A percentile compares a stretch with the other conserved stretches of the same genome.
Evolutionary conservation across 129 eudicot genomes (phyloP).

Genomic region (Flaveria robusta): DNA sequence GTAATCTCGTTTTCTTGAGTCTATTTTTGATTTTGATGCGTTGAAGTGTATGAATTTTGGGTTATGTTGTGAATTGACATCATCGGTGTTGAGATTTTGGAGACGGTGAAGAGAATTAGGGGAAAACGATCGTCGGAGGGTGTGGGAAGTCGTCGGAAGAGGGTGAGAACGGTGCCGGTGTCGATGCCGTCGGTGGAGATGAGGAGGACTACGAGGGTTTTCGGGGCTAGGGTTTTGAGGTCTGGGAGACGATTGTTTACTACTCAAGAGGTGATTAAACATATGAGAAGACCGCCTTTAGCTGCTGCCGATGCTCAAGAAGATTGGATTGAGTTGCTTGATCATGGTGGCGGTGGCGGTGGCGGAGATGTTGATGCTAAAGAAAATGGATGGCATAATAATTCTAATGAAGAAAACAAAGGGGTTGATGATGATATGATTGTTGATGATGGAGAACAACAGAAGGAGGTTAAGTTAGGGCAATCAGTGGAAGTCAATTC

Average conservation of each 20-base stretch:
- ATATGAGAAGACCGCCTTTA: conserved; percentile 26
- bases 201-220: conserved; percentile 76
- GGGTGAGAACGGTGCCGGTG: conserved; percentile 26
- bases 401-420: conserved; percentile 16
- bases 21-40: not conserved
- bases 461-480: conserved; percentile 21
- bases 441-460: conserved; percentile 18
- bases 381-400: conserved; percentile 30
- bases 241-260: conserved; percentile 74
- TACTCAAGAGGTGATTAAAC: conserved; percentile 33
- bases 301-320: conserved; percentile 31
- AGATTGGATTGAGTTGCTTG: conserved; percentile 45
- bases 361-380: not conserved
- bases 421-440: conserved; percentile 18
- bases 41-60: not conserved
- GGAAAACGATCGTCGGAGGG: not conserved
- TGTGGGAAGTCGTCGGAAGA: conserved; percentile 11
- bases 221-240: conserved; percentile 75
- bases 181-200: conserved; percentile 61
- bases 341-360: conserved; percentile 39
- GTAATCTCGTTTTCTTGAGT: not conserved
- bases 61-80: conserved; percentile 18
- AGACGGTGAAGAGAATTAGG: not conserved
- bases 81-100: not conserved
- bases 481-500: not conserved